Base-by-base conservation (phyloP, 2,329 filamentous ascomycete species). In the Coniochaeta sp. region DNA sequence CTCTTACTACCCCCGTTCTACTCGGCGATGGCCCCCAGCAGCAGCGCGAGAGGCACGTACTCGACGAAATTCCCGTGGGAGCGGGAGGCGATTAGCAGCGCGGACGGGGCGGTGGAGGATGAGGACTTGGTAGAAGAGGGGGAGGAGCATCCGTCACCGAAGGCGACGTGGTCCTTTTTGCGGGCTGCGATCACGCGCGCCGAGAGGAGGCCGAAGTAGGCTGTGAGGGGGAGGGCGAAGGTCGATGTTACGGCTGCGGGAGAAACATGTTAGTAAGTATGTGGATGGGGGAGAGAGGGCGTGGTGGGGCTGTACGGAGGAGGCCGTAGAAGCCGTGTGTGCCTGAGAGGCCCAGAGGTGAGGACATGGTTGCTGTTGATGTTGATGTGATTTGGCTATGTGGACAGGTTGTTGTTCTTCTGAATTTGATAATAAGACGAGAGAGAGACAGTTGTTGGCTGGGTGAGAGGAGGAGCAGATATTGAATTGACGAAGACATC, bases 211-310 rank as follows among this genome's bases (percentile, higher is more conserved):
- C 54, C 49, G 54, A 63, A 63, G 55, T 66, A 66, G n/a, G 58
- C 62, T 7, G 65, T 61, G 56, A 65, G 63, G 18, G 64, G 63
- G 6, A 64, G 55, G 46, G 59, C 59, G 46, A 67, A 66, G 53
- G 53, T 56, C 50, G 63, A 62, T 2, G 62, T 66, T 27, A 66
- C 57, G 45, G 64, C 63, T 65, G 53, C n/a, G 24, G 30, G 30
- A 32, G 30, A 32, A 32, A 9, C 9, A 32, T 9, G 30, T 9
- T 9, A 9, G 30, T 9, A 9, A 9, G n/a, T 9, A 9, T 9
- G 9, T n/a, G 9, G 9, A 9, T 9, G 9, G 9, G 9, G 30
- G 9, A 9, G 9, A 9, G n/a, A 32, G 30, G n/a, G 9, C 9
- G 9, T 9, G n/a, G 9, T 8, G n/a, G 9, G 30, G 9, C n/a